Evolutionary conservation across 257 asterid genomes (phyloP).

Genomic region (Capsicum rhomboideum): DNA sequence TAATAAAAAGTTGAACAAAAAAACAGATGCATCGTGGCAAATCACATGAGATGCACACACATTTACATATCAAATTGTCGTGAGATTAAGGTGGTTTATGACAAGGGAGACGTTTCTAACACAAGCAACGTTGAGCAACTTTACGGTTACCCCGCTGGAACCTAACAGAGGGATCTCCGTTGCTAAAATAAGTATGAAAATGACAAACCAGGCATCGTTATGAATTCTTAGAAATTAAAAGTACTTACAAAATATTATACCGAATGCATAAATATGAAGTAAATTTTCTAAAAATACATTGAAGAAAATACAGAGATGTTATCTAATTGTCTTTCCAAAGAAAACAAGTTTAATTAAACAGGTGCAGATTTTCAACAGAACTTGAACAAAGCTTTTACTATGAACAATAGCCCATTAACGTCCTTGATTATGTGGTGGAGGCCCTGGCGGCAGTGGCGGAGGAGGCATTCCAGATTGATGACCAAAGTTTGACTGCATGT

Average conservation of each 20-base stretch:
- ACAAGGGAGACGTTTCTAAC: background rate
- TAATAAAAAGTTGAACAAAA: too few species aligned
- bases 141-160: background rate
- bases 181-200: background rate
- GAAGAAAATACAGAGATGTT: background rate
- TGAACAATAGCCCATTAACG: constrained; percentile 30
- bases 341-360: background rate
- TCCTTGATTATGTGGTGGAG: constrained; percentile 82
- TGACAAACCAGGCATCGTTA: background rate
- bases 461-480: constrained; percentile 69
- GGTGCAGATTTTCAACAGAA: background rate
- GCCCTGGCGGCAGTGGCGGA: constrained; percentile 95
- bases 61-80: too few species aligned
- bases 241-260: background rate
- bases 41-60: too few species aligned
- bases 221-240: background rate
- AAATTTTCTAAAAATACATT: background rate
- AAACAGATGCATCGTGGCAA: too few species aligned
- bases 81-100: too few species aligned
- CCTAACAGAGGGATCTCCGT: background rate
- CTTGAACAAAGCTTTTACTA: background rate
- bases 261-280: background rate
- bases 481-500: constrained; percentile 47
- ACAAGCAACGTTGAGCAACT: background rate
- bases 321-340: background rate